A percentile compares a stretch with the other conserved stretches of the same genome.
These are phyloP conservation scores for Acorus calamus DNA, from an alignment of 106 monocot species.

Conservation along the genomic window DNA sequence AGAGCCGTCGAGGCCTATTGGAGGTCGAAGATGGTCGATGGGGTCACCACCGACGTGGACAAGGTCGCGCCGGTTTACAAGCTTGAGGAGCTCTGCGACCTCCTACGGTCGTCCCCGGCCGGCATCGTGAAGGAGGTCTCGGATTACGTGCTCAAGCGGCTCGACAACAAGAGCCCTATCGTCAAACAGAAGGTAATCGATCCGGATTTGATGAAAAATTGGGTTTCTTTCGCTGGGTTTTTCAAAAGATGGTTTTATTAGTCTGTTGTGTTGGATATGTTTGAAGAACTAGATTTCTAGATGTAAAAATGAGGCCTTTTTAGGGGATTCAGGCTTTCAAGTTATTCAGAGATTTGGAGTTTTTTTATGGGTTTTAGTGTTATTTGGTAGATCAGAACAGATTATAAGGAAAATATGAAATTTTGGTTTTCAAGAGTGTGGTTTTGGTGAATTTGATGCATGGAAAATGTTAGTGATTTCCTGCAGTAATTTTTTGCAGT, in stretches of 20 bases:
- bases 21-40: conserved; percentile 91
- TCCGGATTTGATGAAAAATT: neutral
- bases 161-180: conserved; percentile 92
- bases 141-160: conserved; percentile 76
- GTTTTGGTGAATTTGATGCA: too few species aligned
- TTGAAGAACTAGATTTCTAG: too few species aligned
- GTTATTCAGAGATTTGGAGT: too few species aligned
- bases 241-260: neutral
- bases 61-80: conserved; percentile 96
- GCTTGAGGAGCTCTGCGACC: conserved; percentile 91
- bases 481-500: too few species aligned
- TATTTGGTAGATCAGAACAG: too few species aligned
- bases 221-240: neutral
- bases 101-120: conserved; percentile 50
- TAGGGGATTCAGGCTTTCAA: too few species aligned
- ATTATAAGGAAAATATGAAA: too few species aligned
- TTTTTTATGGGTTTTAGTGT: too few species aligned
- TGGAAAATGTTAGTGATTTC: too few species aligned
- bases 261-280: too few species aligned
- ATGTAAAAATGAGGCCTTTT: too few species aligned
- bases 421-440: too few species aligned
- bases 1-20: conserved; percentile 95
- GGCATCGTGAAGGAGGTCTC: conserved; percentile 93
- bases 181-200: conserved; percentile 83
- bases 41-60: conserved; percentile 82